Conservation (phyloP, 345 rosid genomes). For the Geranium brycei region DNA sequence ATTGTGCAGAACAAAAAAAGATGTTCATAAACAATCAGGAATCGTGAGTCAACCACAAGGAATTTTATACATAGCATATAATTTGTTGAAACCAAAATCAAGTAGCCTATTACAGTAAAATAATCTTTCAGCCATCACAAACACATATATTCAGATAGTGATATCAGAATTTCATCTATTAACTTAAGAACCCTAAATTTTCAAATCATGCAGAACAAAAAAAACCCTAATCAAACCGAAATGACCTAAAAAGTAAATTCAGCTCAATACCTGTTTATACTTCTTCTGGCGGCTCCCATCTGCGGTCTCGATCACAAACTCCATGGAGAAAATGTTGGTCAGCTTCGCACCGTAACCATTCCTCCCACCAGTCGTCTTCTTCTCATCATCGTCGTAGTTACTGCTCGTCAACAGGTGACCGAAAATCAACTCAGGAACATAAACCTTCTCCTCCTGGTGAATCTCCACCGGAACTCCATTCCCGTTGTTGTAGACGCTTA, state of each 20-base stretch:
- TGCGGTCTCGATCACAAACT: slow-evolving; percentile 83
- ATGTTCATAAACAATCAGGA: no score
- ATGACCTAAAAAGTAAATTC: background rate
- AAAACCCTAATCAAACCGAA: background rate
- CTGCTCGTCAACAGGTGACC: slow-evolving; percentile 90
- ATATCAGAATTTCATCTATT: no score
- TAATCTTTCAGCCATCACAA: no score
- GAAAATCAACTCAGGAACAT: slow-evolving; percentile 88
- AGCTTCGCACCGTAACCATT: slow-evolving; percentile 97
- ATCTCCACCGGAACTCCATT: slow-evolving; percentile 91
- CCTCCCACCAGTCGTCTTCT: slow-evolving; percentile 96
- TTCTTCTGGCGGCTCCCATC: slow-evolving; percentile 67
- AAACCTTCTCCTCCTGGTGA: slow-evolving; percentile 79
- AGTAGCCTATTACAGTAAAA: background rate
- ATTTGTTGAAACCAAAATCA: no score
- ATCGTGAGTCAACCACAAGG: no score
- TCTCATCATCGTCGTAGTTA: slow-evolving; percentile 63
- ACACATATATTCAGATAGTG: no score
- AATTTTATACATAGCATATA: no score
- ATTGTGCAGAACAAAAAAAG: background rate
- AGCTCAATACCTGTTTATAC: slow-evolving; percentile 62
- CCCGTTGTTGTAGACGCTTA: slow-evolving; percentile 82
- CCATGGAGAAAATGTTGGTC: slow-evolving; percentile 74
- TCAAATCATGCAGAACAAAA: background rate
- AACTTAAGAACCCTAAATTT: background rate